phyloP scores from a whole-genome alignment of 129 eudicot genomes.

The Glebionis coronaria region DNA sequence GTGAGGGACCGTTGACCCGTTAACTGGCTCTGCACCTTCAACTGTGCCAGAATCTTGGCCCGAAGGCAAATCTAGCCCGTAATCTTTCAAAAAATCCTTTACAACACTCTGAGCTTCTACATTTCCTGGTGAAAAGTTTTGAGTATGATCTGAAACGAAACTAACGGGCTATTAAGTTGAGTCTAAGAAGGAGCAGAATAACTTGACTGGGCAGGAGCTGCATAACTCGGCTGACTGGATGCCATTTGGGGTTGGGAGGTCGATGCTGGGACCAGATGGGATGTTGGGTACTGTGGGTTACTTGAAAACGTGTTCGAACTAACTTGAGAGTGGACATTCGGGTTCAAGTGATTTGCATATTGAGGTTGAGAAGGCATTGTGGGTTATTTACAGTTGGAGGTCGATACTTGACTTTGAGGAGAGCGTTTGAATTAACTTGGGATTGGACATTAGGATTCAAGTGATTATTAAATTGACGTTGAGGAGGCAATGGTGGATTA shows the following conservation, averaged over 20 bases:
- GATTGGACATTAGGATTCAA: slow-evolving; percentile 20
- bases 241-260: slow-evolving; percentile 15
- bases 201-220: slow-evolving; percentile 12
- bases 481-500: slow-evolving; percentile 22
- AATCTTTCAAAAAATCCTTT: slow-evolving; percentile 22
- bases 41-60: slow-evolving; percentile 26
- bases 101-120: slow-evolving; percentile 19
- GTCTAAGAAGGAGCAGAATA: slow-evolving; percentile 24
- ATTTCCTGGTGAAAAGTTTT: slow-evolving; percentile 18
- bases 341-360: slow-evolving; percentile 4
- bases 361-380: slow-evolving; percentile 21
- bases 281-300: neutral
- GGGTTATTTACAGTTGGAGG: slow-evolving; percentile 25
- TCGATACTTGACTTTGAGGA: slow-evolving; percentile 16
- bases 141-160: slow-evolving; percentile 27
- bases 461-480: slow-evolving; percentile 17
- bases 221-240: slow-evolving; percentile 17
- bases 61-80: slow-evolving; percentile 18
- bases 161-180: slow-evolving; percentile 23
- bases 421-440: slow-evolving; percentile 18
- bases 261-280: neutral
- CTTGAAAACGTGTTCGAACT: slow-evolving; percentile 5
- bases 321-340: slow-evolving; percentile 22
- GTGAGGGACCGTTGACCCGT: slow-evolving; percentile 17
- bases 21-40: slow-evolving; percentile 21